phyloP scores from a whole-genome alignment of 768 basidiomycete species.

The Tephrocybe rancida region DNA sequence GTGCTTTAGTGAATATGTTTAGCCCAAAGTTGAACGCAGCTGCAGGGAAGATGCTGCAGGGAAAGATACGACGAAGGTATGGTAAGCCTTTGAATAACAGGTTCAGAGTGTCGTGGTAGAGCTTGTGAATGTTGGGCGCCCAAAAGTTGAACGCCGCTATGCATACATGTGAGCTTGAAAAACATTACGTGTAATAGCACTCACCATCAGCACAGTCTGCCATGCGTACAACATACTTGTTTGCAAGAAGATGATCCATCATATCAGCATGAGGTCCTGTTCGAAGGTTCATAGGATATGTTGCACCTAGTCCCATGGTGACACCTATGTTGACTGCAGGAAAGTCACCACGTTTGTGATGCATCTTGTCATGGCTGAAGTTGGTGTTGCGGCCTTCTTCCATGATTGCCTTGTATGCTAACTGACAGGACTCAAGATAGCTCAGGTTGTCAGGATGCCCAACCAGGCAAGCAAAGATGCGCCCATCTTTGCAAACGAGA shows the following conservation, averaged over 20 bases:
- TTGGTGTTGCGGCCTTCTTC: background rate
- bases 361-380: background rate
- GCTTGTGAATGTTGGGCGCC: background rate
- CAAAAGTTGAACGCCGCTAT: background rate
- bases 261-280: background rate
- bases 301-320: conserved; percentile 1
- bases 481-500: background rate
- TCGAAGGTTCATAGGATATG: conserved; percentile 1
- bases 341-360: conserved; percentile 1
- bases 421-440: background rate
- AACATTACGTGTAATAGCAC: background rate
- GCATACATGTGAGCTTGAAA: background rate
- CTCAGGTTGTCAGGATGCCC: background rate
- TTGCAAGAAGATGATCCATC: background rate
- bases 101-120: background rate
- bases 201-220: conserved; percentile 2
- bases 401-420: conserved; percentile 3
- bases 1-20: conserved; percentile 11
- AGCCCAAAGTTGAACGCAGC: conserved; percentile 32
- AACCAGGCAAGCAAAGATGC: conserved; percentile 1
- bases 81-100: background rate
- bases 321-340: conserved; percentile 2
- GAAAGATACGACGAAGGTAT: background rate
- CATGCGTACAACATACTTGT: background rate
- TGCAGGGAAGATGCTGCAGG: conserved; percentile 1